Evolutionary conservation across 129 eudicot species (phyloP), one percentile per base, ranked within the genome.

Genomic region (Tagetes erecta): DNA sequence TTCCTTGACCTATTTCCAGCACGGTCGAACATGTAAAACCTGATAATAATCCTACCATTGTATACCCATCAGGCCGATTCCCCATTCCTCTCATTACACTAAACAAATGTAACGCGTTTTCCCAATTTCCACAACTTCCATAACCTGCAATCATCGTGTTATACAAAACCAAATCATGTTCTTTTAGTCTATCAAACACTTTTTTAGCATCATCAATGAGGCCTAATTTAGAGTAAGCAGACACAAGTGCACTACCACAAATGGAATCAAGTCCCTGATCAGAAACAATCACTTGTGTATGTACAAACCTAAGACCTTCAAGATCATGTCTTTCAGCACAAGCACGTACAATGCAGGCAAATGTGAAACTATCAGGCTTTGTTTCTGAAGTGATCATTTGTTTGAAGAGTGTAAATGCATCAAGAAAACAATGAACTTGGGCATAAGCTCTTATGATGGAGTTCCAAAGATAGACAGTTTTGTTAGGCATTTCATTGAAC

Each of bases 401-500:
- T 57, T 73, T 84, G 34, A 87, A 89, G 71, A 92, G 85, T 5
- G 27, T 1, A 73, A 92, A 84, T 39, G 90, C 84, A 64, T 73
- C 75, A 20, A 5, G 10, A 76, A 89, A 82, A 44, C 38, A 38
- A 78, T 87, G 82, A 64, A 50, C 76, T 83, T 65, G 83, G 0
- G 97, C 97, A 37, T 89, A 82, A 12, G 96, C 96, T 81, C 96
- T 75, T 27, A 92, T 85, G n/a, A 92, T 82, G 72, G 97, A 87
- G 67, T 92, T 92, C 96, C 96, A 92, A 2, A 89, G 84, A 53
- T 81, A 87, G 45, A 85, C 79, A 51, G 83, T 92, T 80, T 84
- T 67, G 8, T 87, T 30, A 20, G 92, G 88, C 69, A 39, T 84
- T 89, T 80, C 80, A 13, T 89, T 90, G 67, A 92, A 92, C 88